Conservation (phyloP, 164 flowering plant species). For the Chimonanthus praecox region DNA sequence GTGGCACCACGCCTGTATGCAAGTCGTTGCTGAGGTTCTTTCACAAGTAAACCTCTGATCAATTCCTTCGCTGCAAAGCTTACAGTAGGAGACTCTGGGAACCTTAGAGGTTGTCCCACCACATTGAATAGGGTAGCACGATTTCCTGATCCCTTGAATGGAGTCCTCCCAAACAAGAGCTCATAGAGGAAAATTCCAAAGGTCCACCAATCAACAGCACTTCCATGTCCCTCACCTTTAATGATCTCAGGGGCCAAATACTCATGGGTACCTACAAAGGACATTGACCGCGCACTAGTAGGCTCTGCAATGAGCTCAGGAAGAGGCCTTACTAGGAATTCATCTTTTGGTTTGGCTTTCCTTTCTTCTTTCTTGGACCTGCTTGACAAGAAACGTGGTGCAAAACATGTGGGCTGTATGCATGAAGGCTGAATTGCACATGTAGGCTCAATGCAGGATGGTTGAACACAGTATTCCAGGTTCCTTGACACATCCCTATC, state of each 20-base stretch:
- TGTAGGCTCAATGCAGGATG: slow-evolving; percentile 59
- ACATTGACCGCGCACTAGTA: slow-evolving; percentile 8
- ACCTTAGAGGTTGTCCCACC: slow-evolving; percentile 13
- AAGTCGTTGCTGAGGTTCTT: slow-evolving; percentile 14
- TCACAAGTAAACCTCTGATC: slow-evolving; percentile 13
- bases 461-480: slow-evolving; percentile 7
- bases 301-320: slow-evolving; percentile 16
- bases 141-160: slow-evolving; percentile 14
- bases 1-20: slow-evolving; percentile 16
- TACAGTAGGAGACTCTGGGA: slow-evolving; percentile 13
- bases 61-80: slow-evolving; percentile 7
- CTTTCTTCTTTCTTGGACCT: slow-evolving; percentile 40
- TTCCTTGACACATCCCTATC: slow-evolving; percentile 10
- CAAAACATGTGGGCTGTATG: slow-evolving; percentile 12
- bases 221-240: slow-evolving; percentile 16
- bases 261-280: slow-evolving; percentile 17
- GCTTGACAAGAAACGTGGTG: slow-evolving; percentile 21
- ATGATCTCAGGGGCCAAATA: slow-evolving; percentile 19
- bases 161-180: slow-evolving; percentile 11
- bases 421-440: slow-evolving; percentile 32
- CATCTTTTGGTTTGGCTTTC: slow-evolving; percentile 9
- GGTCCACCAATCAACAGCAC: slow-evolving; percentile 19
- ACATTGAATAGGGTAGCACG: slow-evolving; percentile 13
- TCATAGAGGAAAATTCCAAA: slow-evolving; percentile 16
- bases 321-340: slow-evolving; percentile 14